Conservation (phyloP, 805 yeast species). For the Zygoascus bituminiphila region DNA sequence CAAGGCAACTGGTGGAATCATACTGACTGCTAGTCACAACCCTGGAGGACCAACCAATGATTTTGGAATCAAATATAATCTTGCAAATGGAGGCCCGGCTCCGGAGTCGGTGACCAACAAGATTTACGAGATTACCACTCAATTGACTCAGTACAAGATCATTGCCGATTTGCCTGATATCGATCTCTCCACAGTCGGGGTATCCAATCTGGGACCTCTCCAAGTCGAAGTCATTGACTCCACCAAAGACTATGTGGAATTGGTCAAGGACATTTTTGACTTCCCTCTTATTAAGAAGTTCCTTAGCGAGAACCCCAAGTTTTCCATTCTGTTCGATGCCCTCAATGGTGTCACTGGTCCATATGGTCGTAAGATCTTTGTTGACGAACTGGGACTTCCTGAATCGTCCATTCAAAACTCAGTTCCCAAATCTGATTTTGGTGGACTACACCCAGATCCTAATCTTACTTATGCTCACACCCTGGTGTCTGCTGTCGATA, state of each 20-base stretch:
- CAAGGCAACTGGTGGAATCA: conserved; percentile 80
- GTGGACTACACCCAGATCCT: conserved; percentile 98
- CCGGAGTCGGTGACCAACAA: conserved; percentile 90
- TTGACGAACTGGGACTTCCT: conserved; percentile 77
- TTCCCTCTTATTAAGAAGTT: conserved; percentile 71
- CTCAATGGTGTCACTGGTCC: conserved; percentile 97
- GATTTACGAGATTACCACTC: conserved; percentile 63
- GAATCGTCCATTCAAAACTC: conserved; percentile 65
- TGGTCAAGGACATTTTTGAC: conserved; percentile 82
- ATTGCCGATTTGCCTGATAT: conserved; percentile 51
- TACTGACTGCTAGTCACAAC: conserved; percentile 92
- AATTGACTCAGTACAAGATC: conserved; percentile 52
- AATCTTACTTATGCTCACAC: conserved; percentile 89
- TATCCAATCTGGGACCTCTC: conserved; percentile 41
- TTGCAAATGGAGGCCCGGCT: conserved; percentile 96
- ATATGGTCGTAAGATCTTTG: conserved; percentile 76
- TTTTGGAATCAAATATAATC: conserved; percentile 90
- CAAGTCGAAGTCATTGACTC: conserved; percentile 78
- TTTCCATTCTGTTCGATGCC: conserved; percentile 78
- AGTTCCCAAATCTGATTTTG: conserved; percentile 79
- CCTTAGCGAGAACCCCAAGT: conserved; percentile 45
- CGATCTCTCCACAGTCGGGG: conserved; percentile 55
- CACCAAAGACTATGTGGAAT: conserved; percentile 64
- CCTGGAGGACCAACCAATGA: conserved; percentile 95
- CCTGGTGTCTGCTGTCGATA: conserved; percentile 79